phyloP scores from a whole-genome alignment of 2,329 filamentous ascomycete genomes.

The Colletotrichum tamarilloi region DNA sequence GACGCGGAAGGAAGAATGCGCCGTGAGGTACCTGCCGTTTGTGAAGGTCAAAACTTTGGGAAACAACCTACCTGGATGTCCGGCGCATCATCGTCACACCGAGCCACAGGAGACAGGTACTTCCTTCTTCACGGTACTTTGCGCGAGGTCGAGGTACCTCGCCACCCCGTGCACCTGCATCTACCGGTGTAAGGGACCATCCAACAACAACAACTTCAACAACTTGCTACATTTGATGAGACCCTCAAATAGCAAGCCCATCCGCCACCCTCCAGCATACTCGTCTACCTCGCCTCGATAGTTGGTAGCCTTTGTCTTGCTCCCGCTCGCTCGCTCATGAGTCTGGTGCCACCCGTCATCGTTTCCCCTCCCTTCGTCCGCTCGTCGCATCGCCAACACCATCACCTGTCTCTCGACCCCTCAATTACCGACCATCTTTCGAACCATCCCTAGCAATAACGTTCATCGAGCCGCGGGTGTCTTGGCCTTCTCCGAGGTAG shows the following conservation, averaged over 20 bases:
- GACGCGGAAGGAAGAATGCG: not conserved
- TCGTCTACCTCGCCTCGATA: not conserved
- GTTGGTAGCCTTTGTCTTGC: not conserved
- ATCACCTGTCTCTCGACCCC: slow-evolving; percentile 8
- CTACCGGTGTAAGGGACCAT: not conserved
- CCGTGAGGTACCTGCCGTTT: not conserved
- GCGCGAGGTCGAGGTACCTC: not conserved
- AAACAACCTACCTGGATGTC: not conserved
- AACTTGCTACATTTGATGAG: not conserved
- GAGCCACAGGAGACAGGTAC: not conserved
- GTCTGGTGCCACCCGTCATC: not conserved
- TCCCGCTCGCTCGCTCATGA: not conserved
- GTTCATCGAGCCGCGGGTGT: slow-evolving; percentile 20
- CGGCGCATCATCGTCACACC: not conserved
- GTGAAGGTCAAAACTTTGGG: not conserved
- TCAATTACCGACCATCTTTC: not conserved
- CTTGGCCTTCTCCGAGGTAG: slow-evolving; percentile 8
- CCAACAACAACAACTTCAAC: not conserved
- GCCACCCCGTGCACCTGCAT: not conserved
- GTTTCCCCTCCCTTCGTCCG: not conserved
- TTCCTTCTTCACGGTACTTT: not conserved
- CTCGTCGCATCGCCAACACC: not conserved
- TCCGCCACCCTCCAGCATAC: not conserved
- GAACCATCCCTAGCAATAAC: slow-evolving; percentile 26
- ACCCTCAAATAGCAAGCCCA: not conserved